Percentiles rank a stretch among this genome's conserved stretches.
phyloP scores from a whole-genome alignment of 1,284 basidiomycete genomes.

The Moniliella sp. region DNA sequence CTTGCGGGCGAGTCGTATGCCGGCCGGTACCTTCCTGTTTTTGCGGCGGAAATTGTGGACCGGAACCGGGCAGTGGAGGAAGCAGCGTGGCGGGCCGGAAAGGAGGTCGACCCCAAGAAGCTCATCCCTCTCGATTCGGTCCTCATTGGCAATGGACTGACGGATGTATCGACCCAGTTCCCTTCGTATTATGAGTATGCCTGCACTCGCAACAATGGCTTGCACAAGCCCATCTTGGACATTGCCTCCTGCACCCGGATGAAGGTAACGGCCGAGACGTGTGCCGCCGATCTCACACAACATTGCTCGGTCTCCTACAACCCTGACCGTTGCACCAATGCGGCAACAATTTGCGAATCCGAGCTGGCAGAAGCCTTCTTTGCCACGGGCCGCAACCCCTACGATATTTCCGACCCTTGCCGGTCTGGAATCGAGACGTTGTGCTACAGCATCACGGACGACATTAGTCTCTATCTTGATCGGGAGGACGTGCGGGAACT shows the following conservation, averaged over 20 bases:
- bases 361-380: too few species aligned
- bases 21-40: conserved; percentile 57
- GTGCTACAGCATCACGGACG: conserved; percentile 14
- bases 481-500: conserved; percentile 16
- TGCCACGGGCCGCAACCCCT: conserved; percentile 23
- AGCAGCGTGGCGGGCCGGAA: conserved; percentile 37
- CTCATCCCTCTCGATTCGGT: conserved; percentile 48
- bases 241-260: conserved; percentile 14
- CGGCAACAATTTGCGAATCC: not conserved
- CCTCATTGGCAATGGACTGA: conserved; percentile 50
- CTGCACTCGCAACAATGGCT: conserved; percentile 12
- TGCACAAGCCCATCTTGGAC: conserved; percentile 8
- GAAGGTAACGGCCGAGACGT: conserved; percentile 3
- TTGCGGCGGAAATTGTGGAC: conserved; percentile 57
- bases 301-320: conserved; percentile 8
- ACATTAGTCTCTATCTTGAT: conserved; percentile 17
- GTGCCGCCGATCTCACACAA: too few species aligned
- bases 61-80: conserved; percentile 44
- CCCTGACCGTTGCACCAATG: conserved; percentile 1
- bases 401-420: conserved; percentile 22
- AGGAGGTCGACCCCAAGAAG: conserved; percentile 1
- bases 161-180: conserved; percentile 28
- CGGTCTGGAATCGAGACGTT: conserved; percentile 13
- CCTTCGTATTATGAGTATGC: conserved; percentile 18
- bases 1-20: conserved; percentile 29